A percentile compares a stretch with the other conserved stretches of the same genome.
phyloP scores from a whole-genome alignment of 1,284 basidiomycete genomes.

The Amylostereum chailletii region DNA sequence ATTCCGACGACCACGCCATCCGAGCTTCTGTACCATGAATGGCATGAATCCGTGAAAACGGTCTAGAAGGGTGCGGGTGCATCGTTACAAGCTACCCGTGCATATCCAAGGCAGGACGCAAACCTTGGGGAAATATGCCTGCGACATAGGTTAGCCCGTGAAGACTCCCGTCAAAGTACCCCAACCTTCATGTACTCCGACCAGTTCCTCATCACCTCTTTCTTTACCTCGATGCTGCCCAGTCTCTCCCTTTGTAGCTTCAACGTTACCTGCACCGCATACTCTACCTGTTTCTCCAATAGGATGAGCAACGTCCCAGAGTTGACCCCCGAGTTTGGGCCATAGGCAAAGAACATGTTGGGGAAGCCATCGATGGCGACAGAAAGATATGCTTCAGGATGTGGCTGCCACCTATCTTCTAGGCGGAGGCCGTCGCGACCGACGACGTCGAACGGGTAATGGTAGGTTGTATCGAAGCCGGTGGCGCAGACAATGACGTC shows the following conservation, averaged over 20 bases:
- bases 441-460: constrained; percentile 35
- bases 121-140: constrained; percentile 39
- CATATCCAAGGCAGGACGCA: constrained; percentile 2
- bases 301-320: constrained; percentile 39
- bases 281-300: constrained; percentile 42
- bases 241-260: constrained; percentile 47
- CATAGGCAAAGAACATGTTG: constrained; percentile 42
- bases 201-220: constrained; percentile 44
- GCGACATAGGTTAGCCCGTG: neutral
- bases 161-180: neutral
- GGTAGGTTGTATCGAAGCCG: constrained; percentile 41
- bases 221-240: constrained; percentile 43
- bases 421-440: constrained; percentile 37
- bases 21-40: constrained; percentile 60
- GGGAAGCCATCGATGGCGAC: constrained; percentile 47
- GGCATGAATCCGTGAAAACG: constrained; percentile 49
- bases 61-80: constrained; percentile 28
- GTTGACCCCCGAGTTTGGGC: constrained; percentile 42
- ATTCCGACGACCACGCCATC: constrained; percentile 49
- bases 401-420: constrained; percentile 33
- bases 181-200: constrained; percentile 39
- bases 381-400: constrained; percentile 41
- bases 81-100: neutral
- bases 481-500: constrained; percentile 54
- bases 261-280: constrained; percentile 34